Evolutionary conservation across 2,329 filamentous ascomycete species (phyloP).

Genomic region (Cercospora berteroae): DNA sequence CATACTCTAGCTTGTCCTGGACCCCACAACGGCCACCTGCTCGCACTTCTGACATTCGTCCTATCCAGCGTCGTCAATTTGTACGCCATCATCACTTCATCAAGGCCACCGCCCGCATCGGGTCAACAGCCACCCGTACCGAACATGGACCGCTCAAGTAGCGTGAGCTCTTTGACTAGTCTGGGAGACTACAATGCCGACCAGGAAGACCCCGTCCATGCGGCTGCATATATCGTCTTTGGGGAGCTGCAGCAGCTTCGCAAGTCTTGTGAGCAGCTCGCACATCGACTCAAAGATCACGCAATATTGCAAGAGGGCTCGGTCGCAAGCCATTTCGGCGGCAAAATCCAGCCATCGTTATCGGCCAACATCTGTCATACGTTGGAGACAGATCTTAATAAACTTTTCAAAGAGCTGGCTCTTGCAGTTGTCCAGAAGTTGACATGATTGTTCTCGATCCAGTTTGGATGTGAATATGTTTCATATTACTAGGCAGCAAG

Average conservation of each 20-base stretch:
- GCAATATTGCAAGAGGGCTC: not conserved
- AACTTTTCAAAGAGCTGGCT: not conserved
- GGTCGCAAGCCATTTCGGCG: not conserved
- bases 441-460: not conserved
- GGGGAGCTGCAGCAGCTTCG: slow-evolving; percentile 2
- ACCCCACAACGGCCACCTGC: not conserved
- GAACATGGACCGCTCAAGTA: not conserved
- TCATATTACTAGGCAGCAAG: not conserved
- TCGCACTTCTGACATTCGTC: not conserved
- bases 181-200: not conserved
- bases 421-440: not conserved
- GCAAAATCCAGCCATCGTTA: not conserved
- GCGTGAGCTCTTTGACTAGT: not conserved
- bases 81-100: not conserved
- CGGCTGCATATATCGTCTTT: not conserved
- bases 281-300: not conserved
- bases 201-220: not conserved
- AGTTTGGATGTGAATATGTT: not conserved
- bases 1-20: not conserved
- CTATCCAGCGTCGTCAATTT: not conserved
- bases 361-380: not conserved
- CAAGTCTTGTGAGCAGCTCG: not conserved
- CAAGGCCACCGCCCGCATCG: not conserved
- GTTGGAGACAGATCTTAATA: not conserved
- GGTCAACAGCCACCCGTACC: not conserved